phyloP scores from a whole-genome alignment of 345 rosid genomes.

The Arabidopsis thaliana region DNA sequence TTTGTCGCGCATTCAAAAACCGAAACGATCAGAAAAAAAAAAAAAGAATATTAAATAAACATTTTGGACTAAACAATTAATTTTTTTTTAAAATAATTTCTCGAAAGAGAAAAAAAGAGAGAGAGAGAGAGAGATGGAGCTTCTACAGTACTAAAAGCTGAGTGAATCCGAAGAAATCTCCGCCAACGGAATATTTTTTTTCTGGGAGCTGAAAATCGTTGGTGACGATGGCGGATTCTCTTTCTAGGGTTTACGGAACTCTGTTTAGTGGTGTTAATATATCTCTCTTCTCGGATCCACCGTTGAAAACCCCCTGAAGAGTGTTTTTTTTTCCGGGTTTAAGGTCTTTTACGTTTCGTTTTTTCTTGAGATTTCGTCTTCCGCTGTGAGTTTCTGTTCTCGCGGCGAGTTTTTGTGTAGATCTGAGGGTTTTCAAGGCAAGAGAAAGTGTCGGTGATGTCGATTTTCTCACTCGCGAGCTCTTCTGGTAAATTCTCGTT shows the following conservation, averaged over 20 bases:
- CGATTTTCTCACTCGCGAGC: conserved; percentile 38
- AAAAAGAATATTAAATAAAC: conserved; percentile 21
- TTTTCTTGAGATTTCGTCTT: conserved; percentile 31
- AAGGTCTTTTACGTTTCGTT: conserved; percentile 14
- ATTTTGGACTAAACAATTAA: conserved; percentile 6
- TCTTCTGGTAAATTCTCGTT: conserved; percentile 34
- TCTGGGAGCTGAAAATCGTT: conserved; percentile 34
- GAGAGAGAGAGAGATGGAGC: conserved; percentile 26
- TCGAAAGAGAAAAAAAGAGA: background rate
- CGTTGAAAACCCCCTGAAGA: conserved; percentile 41
- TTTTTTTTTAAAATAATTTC: background rate
- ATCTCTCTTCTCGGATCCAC: conserved; percentile 52
- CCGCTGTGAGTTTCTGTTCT: conserved; percentile 31
- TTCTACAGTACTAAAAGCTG: conserved; percentile 47
- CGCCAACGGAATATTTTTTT: conserved; percentile 48
- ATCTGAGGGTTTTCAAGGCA: conserved; percentile 36
- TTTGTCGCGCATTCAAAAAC: conserved; percentile 47
- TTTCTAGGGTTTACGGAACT: conserved; percentile 49
- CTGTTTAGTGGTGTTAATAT: conserved; percentile 24
- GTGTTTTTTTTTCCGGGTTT: conserved; percentile 33
- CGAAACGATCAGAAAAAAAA: conserved; percentile 32
- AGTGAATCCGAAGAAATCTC: conserved; percentile 60
- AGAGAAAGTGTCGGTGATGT: conserved; percentile 45
- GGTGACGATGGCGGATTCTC: conserved; percentile 57
- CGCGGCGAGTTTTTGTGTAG: conserved; percentile 27